These are phyloP conservation scores for Cryptosporidium parvum DNA, from an alignment of 169 alveolate species.

Conservation along the genomic window DNA sequence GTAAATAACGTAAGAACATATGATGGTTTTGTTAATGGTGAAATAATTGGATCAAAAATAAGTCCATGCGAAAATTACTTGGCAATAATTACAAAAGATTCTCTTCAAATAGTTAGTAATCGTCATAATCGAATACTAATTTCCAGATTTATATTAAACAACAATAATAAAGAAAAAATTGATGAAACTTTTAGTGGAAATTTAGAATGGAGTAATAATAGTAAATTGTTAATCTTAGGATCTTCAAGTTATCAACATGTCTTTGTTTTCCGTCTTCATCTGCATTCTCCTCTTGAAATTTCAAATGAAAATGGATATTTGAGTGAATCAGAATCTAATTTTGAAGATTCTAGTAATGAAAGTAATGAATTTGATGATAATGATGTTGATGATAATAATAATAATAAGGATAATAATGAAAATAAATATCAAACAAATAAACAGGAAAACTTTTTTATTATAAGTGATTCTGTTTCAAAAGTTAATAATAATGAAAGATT, in stretches of 20 bases:
- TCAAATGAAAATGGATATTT: slow-evolving; percentile 7
- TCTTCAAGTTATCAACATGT: slow-evolving; percentile 32
- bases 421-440: neutral
- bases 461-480: neutral
- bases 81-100: slow-evolving; percentile 24
- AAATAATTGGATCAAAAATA: slow-evolving; percentile 37
- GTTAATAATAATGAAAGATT: neutral
- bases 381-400: neutral
- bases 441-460: neutral
- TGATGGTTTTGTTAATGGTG: slow-evolving; percentile 17
- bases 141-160: slow-evolving; percentile 2
- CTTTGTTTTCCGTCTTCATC: slow-evolving; percentile 19
- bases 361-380: neutral
- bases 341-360: neutral
- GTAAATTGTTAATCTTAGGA: slow-evolving; percentile 27
- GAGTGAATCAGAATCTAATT: neutral
- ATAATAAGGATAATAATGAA: neutral
- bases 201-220: slow-evolving; percentile 48
- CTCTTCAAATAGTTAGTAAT: slow-evolving; percentile 55
- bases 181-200: neutral
- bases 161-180: neutral
- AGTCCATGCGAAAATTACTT: slow-evolving; percentile 69
- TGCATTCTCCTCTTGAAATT: slow-evolving; percentile 39
- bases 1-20: slow-evolving; percentile 16
- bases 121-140: slow-evolving; percentile 56